Evolutionary conservation across 208 protist genomes (phyloP), one percentile per base, ranked within the genome.

Genomic region (Crithidia acanthocephali): DNA sequence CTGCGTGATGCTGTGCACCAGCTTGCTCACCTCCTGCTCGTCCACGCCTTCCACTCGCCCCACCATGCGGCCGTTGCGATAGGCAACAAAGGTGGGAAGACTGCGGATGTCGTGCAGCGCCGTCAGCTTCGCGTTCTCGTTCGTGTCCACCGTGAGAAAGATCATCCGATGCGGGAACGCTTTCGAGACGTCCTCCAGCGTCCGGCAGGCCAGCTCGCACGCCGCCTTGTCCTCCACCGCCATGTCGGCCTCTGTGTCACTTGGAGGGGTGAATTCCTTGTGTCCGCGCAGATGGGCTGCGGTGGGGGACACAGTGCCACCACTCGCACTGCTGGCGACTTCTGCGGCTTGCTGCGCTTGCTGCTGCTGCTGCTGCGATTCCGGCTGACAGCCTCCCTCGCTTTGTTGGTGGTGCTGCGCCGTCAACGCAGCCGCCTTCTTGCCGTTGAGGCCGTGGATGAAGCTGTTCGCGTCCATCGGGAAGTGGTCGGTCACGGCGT

Each of bases 21-120:
- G 74, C 32, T 66, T 61, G 27, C 76, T 45, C n/a, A 96, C 62
- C 64, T 94, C 80, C n/a, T 80, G 68, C 50, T 87, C 80, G 22
- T 83, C 35, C 10, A 74, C 81, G 0, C 92, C 90, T 69, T 97
- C 92, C 3, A 91, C 75, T 11, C 87, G 82, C 0, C 84, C 90
- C 13, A 91, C 56, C 25, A 94, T 87, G 52, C 72, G 53, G 20
- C 94, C 94, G 40, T 90, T 53, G 13, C 80, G 67, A 80, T 94
- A 95, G 10, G 78, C 84, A 20, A 98, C 59, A 75, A 95, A 95
- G 0, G 92, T 98, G 2, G 94, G 94, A 18, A 98, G 59, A 66
- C 87, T 94, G 42, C 89, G 84, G 18, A 98, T 84, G 48, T 96
- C 87, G 63, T 95, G 88, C 55, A 96, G 71, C 8, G 90, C 90